phyloP scores from a whole-genome alignment of 1,284 basidiomycete species.

The Boletus hoseneyae region DNA sequence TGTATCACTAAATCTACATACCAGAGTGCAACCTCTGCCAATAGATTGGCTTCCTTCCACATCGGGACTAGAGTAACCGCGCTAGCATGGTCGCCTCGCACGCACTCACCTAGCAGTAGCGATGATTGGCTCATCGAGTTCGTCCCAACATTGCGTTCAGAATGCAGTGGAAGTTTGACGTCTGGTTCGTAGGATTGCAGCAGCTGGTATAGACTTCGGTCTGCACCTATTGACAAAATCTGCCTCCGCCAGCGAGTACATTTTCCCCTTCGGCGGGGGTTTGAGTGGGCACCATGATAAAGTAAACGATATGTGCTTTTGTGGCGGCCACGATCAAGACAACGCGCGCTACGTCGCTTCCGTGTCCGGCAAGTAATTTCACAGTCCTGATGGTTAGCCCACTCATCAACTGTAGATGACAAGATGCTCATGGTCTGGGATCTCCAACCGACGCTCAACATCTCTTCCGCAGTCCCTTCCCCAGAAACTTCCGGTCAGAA shows the following conservation, averaged over 20 bases:
- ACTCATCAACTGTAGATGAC: constrained; percentile 50
- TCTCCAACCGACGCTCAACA: constrained; percentile 52
- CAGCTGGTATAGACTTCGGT: constrained; percentile 63
- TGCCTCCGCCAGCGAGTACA: constrained; percentile 44
- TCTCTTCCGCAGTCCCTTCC: constrained; percentile 35
- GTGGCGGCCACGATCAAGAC: constrained; percentile 64
- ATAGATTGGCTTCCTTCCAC: constrained; percentile 64
- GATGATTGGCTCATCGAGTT: constrained; percentile 73
- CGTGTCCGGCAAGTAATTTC: constrained; percentile 55
- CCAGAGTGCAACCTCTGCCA: constrained; percentile 41
- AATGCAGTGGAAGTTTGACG: neutral
- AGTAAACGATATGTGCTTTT: constrained; percentile 73
- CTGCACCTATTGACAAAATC: constrained; percentile 65
- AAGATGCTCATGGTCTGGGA: constrained; percentile 84
- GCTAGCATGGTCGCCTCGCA: constrained; percentile 71
- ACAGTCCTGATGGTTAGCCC: neutral
- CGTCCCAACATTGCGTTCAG: constrained; percentile 25
- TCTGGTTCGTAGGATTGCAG: constrained; percentile 49
- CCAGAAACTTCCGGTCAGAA: constrained; percentile 22
- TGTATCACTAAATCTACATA: constrained; percentile 11
- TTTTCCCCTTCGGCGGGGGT: constrained; percentile 72
- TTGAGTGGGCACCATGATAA: constrained; percentile 72
- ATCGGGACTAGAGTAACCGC: constrained; percentile 69
- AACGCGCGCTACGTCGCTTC: constrained; percentile 71
- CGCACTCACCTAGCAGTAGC: constrained; percentile 59